Evolutionary conservation across 2,329 filamentous ascomycete genomes (phyloP), one percentile per base, ranked within the genome.

Genomic region (Balansia obtecta): DNA sequence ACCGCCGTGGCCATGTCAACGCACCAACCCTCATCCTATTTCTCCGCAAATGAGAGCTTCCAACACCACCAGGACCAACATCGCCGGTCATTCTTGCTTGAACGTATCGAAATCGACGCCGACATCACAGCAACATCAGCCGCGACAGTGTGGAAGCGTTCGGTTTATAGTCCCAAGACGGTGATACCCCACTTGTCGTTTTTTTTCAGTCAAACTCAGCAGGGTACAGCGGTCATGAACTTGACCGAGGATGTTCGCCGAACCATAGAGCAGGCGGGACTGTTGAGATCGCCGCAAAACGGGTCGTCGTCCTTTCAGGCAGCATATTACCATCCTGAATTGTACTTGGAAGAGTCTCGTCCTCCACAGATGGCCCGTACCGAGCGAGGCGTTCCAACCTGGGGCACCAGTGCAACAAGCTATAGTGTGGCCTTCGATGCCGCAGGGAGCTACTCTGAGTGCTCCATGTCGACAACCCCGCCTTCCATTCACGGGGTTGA

Each of bases 391-490:
- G 16, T 8, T 16, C 20, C 43, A 8, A 51, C 53, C 12, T 50
- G 44, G 37, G 46, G 44, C 15, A 55, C 39, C 40, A 54, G 50
- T 38, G 51, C 46, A 44, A 57, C 52, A 37, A 34, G 41, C 20
- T 37, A 48, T 41, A 55, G 53, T 49, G 43, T 49, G 39, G 13
- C 52, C 27, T 55, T 56, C 38, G 53, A 55, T 12, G 15, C 34
- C 10, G 7, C 38, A n/a, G 49, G 50, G 15, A 15, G 49, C 44
- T 51, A 52, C 43, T 58, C 59, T 15, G 51, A 45, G 27, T 56
- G 52, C 37, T 61, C 61, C 4, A 43, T 46, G 9, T 53, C 56
- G 37, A 59, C 61, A 10, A 58, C 49, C 2, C 58, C 63, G 41
- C 58, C 55, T 50, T 55, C 49, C 22, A 20, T 32, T 13, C 16